Evolutionary conservation across 179 eudicot genomes (phyloP).

Genomic region (Monotropa hypopitys): DNA sequence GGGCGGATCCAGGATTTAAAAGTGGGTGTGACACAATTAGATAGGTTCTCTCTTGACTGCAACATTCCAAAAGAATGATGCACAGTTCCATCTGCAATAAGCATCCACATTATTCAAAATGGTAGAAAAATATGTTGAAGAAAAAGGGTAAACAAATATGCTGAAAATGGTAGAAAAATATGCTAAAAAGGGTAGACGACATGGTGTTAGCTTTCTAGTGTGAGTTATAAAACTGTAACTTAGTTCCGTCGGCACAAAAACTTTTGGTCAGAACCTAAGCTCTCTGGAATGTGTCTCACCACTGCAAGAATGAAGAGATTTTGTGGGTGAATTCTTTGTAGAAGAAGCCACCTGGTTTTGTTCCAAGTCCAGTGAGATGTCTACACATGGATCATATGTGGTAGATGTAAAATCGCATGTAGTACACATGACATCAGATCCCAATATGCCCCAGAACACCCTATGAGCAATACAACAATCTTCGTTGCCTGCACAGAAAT

Average conservation of each 20-base stretch:
- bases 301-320: slow-evolving; percentile 26
- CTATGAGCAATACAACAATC: slow-evolving; percentile 72
- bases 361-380: slow-evolving; percentile 57
- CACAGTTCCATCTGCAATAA: slow-evolving; percentile 77
- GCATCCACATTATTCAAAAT: no score
- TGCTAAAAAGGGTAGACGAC: no score
- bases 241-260: slow-evolving; percentile 57
- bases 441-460: slow-evolving; percentile 59
- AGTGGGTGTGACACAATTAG: no score
- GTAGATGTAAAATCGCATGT: slow-evolving; percentile 70
- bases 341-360: slow-evolving; percentile 20
- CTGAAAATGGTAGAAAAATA: no score
- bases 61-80: slow-evolving; percentile 83
- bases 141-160: no score
- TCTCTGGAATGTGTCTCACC: slow-evolving; percentile 35
- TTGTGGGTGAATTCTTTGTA: slow-evolving; percentile 17
- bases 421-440: slow-evolving; percentile 71
- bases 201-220: slow-evolving; percentile 49
- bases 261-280: slow-evolving; percentile 60
- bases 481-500: slow-evolving; percentile 34
- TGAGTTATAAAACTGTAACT: slow-evolving; percentile 66
- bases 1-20: no score
- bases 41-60: slow-evolving; percentile 96
- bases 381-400: slow-evolving; percentile 67
- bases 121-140: no score